These are phyloP conservation scores for Psophocarpus tetragonolobus DNA, from an alignment of 306 rosid genomes.

Conservation along the genomic window DNA sequence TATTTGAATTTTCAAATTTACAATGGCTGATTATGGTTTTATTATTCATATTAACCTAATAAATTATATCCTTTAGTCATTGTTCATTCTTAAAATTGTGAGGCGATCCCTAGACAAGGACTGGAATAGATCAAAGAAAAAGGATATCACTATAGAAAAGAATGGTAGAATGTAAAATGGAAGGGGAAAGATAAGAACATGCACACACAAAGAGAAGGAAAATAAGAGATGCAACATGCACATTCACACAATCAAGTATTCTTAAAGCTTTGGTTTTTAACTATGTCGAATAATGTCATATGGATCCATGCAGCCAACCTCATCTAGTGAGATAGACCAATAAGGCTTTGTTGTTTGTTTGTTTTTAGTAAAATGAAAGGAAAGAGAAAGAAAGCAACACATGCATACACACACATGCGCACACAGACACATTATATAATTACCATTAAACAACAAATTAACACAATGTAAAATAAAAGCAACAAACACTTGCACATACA, in stretches of 20 bases:
- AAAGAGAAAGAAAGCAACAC: not conserved
- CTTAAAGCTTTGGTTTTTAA: too few species aligned
- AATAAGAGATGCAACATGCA: not conserved
- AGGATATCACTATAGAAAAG: not conserved
- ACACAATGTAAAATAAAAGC: not conserved
- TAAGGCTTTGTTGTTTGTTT: too few species aligned
- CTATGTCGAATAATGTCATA: too few species aligned
- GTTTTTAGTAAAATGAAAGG: not conserved
- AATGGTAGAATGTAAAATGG: not conserved
- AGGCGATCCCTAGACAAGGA: conserved; percentile 17
- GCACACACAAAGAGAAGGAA: not conserved
- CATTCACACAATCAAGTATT: too few species aligned
- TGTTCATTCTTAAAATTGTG: conserved; percentile 1
- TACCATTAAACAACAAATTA: not conserved
- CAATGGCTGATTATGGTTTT: not conserved
- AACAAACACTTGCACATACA: not conserved
- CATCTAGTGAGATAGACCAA: too few species aligned
- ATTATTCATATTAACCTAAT: not conserved
- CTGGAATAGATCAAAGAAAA: not conserved
- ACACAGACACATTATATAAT: not conserved
- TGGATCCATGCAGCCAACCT: too few species aligned
- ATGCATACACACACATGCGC: not conserved
- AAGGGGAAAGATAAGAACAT: not conserved
- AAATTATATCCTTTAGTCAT: conserved; percentile 23
- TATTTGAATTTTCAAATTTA: not conserved